These are phyloP conservation scores for Thymus quinquecostatus DNA, from an alignment of 257 asterid genomes.

Conservation along the genomic window DNA sequence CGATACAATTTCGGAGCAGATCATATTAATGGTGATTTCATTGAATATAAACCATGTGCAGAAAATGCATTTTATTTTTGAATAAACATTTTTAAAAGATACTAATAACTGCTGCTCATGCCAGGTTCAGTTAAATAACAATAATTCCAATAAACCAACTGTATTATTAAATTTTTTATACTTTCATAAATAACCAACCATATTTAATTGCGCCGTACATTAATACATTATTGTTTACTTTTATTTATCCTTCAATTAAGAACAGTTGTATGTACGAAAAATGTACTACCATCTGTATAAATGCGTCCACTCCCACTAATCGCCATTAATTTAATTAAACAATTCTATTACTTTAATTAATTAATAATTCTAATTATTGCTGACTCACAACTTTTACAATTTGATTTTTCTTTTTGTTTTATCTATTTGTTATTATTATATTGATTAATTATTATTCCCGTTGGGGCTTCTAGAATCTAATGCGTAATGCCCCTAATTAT, in stretches of 20 bases:
- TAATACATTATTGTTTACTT: not conserved
- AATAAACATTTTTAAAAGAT: too few relatives aligned
- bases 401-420: not conserved
- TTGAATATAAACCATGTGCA: too few relatives aligned
- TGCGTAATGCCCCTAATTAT: not conserved
- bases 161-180: too few relatives aligned
- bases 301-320: not conserved
- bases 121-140: too few relatives aligned
- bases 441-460: not conserved
- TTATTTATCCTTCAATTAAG: not conserved
- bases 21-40: too few relatives aligned
- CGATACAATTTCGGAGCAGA: too few relatives aligned
- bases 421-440: not conserved
- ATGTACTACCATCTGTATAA: not conserved
- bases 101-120: too few relatives aligned
- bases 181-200: not conserved
- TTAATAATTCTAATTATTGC: not conserved
- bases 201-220: not conserved
- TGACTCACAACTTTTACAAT: not conserved
- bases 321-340: not conserved
- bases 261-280: conserved; percentile 4
- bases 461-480: conserved; percentile 2
- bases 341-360: conserved; percentile 1
- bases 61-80: too few relatives aligned
- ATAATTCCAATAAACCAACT: too few relatives aligned